Conservation (phyloP, 2,329 filamentous ascomycete genomes). For the Trichophyton verrucosum region DNA sequence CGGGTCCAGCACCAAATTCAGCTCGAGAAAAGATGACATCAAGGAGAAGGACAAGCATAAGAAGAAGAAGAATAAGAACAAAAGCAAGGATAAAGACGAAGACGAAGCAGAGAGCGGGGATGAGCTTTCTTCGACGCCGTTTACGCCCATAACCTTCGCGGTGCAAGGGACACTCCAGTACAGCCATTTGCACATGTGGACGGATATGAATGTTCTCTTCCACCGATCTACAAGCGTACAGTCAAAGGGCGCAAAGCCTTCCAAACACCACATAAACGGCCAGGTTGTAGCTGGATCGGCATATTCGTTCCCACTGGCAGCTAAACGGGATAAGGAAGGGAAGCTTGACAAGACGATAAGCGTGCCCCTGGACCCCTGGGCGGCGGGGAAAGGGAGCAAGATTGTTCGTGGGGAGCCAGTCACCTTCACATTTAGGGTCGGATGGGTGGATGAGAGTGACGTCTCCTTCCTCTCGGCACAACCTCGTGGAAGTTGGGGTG, state of each 20-base stretch:
- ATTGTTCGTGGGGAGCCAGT: conserved; percentile 81
- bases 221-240: conserved; percentile 39
- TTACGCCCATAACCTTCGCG: conserved; percentile 77
- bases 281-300: conserved; percentile 78
- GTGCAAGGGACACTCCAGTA: conserved; percentile 78
- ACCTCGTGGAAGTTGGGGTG: background rate
- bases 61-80: conserved; percentile 4
- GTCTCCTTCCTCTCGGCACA: conserved; percentile 25
- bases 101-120: no score
- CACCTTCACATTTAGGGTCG: conserved; percentile 63
- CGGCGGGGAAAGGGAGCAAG: conserved; percentile 42
- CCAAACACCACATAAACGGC: conserved; percentile 37
- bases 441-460: conserved; percentile 50
- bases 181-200: conserved; percentile 81
- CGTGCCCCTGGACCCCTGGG: conserved; percentile 34
- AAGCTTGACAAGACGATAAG: conserved; percentile 36
- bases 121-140: conserved; percentile 36
- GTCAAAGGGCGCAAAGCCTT: conserved; percentile 8
- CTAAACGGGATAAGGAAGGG: conserved; percentile 12
- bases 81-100: conserved; percentile 12
- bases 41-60: background rate
- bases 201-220: conserved; percentile 77
- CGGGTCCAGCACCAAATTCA: background rate
- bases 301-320: conserved; percentile 56
- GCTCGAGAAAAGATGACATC: conserved; percentile 10